These are phyloP conservation scores for Rhodomyrtus tomentosa DNA, from an alignment of 345 rosid genomes.

Conservation along the genomic window DNA sequence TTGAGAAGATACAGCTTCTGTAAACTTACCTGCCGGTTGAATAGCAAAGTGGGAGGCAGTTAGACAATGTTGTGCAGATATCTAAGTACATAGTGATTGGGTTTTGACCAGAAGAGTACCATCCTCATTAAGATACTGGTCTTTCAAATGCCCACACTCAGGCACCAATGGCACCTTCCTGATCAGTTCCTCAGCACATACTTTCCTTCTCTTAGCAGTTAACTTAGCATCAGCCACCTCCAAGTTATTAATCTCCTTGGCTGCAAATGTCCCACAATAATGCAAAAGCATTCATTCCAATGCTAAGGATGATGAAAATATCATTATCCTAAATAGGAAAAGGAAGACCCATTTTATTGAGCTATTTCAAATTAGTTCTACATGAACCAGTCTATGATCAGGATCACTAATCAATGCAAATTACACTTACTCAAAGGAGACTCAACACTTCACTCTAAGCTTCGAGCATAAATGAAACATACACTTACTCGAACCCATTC, in stretches of 20 bases:
- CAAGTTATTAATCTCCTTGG: background rate
- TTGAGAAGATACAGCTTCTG: slow-evolving; percentile 7
- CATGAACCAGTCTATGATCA: background rate
- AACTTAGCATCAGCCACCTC: background rate
- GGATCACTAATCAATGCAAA: background rate
- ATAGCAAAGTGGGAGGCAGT: background rate
- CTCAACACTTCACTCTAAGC: background rate
- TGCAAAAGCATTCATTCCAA: background rate
- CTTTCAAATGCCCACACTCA: background rate
- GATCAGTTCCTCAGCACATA: slow-evolving; percentile 18
- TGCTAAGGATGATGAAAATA: background rate
- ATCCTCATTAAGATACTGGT: background rate
- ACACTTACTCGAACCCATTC: no score
- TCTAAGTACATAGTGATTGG: background rate
- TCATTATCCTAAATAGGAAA: background rate
- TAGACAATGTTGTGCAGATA: background rate
- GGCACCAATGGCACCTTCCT: background rate
- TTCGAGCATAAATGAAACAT: background rate
- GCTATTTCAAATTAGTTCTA: background rate
- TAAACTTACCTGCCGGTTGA: slow-evolving; percentile 14
- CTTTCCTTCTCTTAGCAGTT: slow-evolving; percentile 40
- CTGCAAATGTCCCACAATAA: background rate
- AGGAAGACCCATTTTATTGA: background rate
- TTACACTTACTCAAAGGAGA: background rate
- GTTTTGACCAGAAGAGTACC: background rate